Base-by-base conservation (phyloP, 306 rosid species). In the Quercus suber region DNA sequence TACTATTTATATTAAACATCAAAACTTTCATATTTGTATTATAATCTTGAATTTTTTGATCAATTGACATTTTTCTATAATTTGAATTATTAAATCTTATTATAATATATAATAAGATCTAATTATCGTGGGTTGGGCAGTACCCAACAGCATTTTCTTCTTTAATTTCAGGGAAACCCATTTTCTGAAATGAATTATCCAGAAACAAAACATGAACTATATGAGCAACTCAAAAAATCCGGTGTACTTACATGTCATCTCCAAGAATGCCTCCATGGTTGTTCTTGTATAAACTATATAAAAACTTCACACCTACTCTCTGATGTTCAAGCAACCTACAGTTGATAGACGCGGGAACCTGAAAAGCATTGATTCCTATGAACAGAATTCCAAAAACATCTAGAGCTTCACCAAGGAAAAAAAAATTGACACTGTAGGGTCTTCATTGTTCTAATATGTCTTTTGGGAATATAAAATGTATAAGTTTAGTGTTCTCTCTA, bases 241-340 rank as follows among this genome's bases (percentile, higher is more conserved):
- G 20, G 45, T 3, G 1, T 18, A 84, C 92, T 84, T 79, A 94
- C 99, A 94, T 94, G 89, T 94, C 97, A 86, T 94, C 99, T 74
- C 97, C 99, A 86, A 94, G 99, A 76, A 94, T 82, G 71, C 99
- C 99, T 61, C 99, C 99, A 82, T 86, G 97, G 70, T 90, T 93
- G 74, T 91, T 90, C 89, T 89, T 91, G 85, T 88, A 92, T 79
- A 94, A 79, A 76, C 79, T 85, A 78, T 89, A 91, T 57, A 94
- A 72, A 88, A 94, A 94, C 81, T 79, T 83, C 61, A 94, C 97
- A 49, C 97, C 97, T 77, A 41, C 92, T 71, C 97, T 88, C 80
- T 94, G 99, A 83, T 94, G 97, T 81, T 86, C 93, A 83, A 94
- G 97, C 79, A 94, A 90, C 83, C 95, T 88, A 80, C 97, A 92